Evolutionary conservation across 73 alveolate species (phyloP).

Genomic region (Uronychia binucleata): DNA sequence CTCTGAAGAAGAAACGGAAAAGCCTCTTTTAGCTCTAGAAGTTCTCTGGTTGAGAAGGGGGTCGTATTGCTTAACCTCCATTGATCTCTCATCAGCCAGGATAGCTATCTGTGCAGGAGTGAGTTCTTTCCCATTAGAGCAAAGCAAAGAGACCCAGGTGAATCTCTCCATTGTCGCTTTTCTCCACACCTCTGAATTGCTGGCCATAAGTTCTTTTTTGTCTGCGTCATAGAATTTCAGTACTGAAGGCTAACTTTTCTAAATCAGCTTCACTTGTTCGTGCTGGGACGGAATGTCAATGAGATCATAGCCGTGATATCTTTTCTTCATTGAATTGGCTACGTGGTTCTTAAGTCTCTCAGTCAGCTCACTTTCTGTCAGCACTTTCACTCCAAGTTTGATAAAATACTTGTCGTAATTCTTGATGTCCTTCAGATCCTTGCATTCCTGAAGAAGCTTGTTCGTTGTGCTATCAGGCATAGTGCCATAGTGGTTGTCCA

Average conservation of each 20-base stretch:
- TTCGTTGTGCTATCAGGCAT: slow-evolving; percentile 73
- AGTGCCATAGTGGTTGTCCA: slow-evolving; percentile 79
- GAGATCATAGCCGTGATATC: slow-evolving; percentile 91
- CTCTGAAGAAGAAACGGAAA: background rate
- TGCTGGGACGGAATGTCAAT: slow-evolving; percentile 74
- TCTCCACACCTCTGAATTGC: slow-evolving; percentile 71
- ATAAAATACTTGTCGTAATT: slow-evolving; percentile 75
- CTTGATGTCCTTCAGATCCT: slow-evolving; percentile 73
- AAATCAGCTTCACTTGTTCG: slow-evolving; percentile 61
- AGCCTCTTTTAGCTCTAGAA: background rate
- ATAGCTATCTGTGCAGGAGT: slow-evolving; percentile 8
- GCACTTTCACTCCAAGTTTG: slow-evolving; percentile 69
- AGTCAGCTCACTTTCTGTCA: slow-evolving; percentile 70
- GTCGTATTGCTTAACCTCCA: background rate
- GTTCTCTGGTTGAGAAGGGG: slow-evolving; percentile 1
- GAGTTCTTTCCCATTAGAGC: background rate
- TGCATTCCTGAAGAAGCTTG: slow-evolving; percentile 71
- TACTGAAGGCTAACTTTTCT: slow-evolving; percentile 62
- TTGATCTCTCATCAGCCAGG: background rate
- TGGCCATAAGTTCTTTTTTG: slow-evolving; percentile 61
- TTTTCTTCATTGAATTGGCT: slow-evolving; percentile 81
- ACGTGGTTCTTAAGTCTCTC: slow-evolving; percentile 83
- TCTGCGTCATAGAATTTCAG: slow-evolving; percentile 78
- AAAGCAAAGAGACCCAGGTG: slow-evolving; percentile 31
- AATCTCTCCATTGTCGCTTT: slow-evolving; percentile 50